Evolutionary conservation across 2,329 filamentous ascomycete species (phyloP).

Genomic region (Aspergillus unguis): DNA sequence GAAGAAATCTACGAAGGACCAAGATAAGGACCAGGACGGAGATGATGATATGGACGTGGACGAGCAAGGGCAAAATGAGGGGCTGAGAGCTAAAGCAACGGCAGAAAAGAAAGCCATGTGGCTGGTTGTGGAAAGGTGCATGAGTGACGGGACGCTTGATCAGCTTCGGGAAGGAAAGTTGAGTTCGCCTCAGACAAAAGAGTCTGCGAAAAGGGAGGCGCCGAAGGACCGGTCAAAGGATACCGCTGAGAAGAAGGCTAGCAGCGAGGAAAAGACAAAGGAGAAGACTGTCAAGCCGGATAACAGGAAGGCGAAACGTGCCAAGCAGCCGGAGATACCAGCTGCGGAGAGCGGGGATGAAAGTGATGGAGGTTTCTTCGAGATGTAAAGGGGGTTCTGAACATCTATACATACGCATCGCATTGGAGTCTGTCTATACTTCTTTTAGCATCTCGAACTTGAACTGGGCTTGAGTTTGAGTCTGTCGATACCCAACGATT

Average conservation of each 20-base stretch:
- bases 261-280: slow-evolving; percentile 12
- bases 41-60: slow-evolving; percentile 11
- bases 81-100: slow-evolving; percentile 13
- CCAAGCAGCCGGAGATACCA: slow-evolving; percentile 3
- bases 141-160: slow-evolving; percentile 43
- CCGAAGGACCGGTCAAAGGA: slow-evolving; percentile 6
- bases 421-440: background rate
- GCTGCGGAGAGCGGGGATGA: slow-evolving; percentile 23
- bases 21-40: slow-evolving; percentile 17
- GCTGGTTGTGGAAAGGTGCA: slow-evolving; percentile 44
- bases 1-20: slow-evolving; percentile 19
- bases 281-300: slow-evolving; percentile 10
- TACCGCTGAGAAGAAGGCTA: slow-evolving; percentile 9
- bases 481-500: too few relatives aligned
- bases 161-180: slow-evolving; percentile 42
- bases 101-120: slow-evolving; percentile 42
- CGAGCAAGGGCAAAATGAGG: slow-evolving; percentile 13
- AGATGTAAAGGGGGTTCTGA: slow-evolving; percentile 19
- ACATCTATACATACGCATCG: background rate
- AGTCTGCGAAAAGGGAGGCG: slow-evolving; percentile 1
- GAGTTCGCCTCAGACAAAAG: slow-evolving; percentile 16
- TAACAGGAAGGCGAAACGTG: slow-evolving; percentile 5
- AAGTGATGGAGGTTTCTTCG: slow-evolving; percentile 44
- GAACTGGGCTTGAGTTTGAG: too few relatives aligned
- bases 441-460: background rate